Base-by-base conservation (phyloP, 2,329 filamentous ascomycete species). In the Coniella vitis region DNA sequence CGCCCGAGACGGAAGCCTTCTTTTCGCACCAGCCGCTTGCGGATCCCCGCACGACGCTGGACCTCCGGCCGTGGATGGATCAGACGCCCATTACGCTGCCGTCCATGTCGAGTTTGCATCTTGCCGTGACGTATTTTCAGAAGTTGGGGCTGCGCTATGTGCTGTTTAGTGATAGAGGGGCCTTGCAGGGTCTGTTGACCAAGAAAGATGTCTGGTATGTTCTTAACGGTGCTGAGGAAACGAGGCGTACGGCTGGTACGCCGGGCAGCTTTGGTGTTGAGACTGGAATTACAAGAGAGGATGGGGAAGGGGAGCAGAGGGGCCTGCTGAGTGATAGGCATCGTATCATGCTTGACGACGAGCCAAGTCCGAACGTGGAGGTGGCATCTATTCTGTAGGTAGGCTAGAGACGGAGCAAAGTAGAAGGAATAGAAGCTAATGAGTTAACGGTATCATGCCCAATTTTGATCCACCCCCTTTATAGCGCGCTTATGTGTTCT, bases 131-230 rank as follows among this genome's bases (percentile, higher is more conserved):
- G 49, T 94, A 98, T 76, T 97, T 98, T 68, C 90, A 95, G 70
- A 91, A 91, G 63, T 79, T 98, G 8, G 93, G 93, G 17, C 69
- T 98, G 54, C 79, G 91, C 44, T 96, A 97, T 68, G 81, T 98
- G 4, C 70, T 97, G 3, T 94, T 97, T 63, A 82, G 81, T 35
- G 87, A 96, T 56, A 79, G 84, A 42, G 93, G 93, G 17, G 79
- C 80, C 43, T 69, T 98, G 35, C 83, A 88, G 64, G 93, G 93
- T 0, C 66, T 98, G 41, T 70, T 97, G 57, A 98, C 93, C 17
- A 97, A 97, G 73, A 98, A 98, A 71, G 93, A 98, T 67, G 84
- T 95, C 31, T 97, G 90, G 87, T 90, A 88, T 65, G 83, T 97
- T 35, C 73, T 97, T 39, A 89, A 95, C 62, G 87, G 85, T 37